These are phyloP conservation scores for Xenoacremonium recifei DNA, from an alignment of 2,329 filamentous ascomycete genomes.

Conservation along the genomic window DNA sequence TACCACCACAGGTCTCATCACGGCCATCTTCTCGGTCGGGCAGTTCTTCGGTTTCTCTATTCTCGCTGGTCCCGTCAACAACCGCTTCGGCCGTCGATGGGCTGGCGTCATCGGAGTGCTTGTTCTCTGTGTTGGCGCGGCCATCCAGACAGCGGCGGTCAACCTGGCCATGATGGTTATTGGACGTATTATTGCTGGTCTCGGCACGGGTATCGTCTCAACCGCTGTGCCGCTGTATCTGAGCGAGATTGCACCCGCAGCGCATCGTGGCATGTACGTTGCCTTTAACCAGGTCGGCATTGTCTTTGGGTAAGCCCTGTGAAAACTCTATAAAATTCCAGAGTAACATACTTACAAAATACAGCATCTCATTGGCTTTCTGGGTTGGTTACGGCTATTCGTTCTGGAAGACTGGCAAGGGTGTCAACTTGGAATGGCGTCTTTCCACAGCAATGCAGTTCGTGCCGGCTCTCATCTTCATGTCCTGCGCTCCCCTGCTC, in stretches of 20 bases:
- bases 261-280: slow-evolving; percentile 53
- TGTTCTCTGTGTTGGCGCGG: slow-evolving; percentile 47
- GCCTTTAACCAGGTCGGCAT: slow-evolving; percentile 61
- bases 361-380: slow-evolving; percentile 8
- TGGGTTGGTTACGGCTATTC: slow-evolving; percentile 58
- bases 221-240: slow-evolving; percentile 59
- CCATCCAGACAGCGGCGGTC: slow-evolving; percentile 44
- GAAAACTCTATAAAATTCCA: not conserved
- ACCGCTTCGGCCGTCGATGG: slow-evolving; percentile 49
- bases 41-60: slow-evolving; percentile 56
- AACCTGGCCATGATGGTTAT: slow-evolving; percentile 45
- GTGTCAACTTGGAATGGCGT: slow-evolving; percentile 51
- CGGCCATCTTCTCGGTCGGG: slow-evolving; percentile 57
- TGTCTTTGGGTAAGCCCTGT: slow-evolving; percentile 46
- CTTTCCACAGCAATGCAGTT: slow-evolving; percentile 51
- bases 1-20: slow-evolving; percentile 49
- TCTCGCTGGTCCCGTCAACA: slow-evolving; percentile 50
- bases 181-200: slow-evolving; percentile 50
- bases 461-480: slow-evolving; percentile 49
- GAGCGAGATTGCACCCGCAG: slow-evolving; percentile 55
- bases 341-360: not conserved
- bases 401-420: slow-evolving; percentile 46
- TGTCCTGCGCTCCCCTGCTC: slow-evolving; percentile 47
- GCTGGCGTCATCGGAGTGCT: slow-evolving; percentile 48
- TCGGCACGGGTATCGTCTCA: slow-evolving; percentile 54